Evolutionary conservation across 495 filamentous ascomycete species (phyloP), one percentile per base, ranked within the genome.

Genomic region (Xylaria cubensis): DNA sequence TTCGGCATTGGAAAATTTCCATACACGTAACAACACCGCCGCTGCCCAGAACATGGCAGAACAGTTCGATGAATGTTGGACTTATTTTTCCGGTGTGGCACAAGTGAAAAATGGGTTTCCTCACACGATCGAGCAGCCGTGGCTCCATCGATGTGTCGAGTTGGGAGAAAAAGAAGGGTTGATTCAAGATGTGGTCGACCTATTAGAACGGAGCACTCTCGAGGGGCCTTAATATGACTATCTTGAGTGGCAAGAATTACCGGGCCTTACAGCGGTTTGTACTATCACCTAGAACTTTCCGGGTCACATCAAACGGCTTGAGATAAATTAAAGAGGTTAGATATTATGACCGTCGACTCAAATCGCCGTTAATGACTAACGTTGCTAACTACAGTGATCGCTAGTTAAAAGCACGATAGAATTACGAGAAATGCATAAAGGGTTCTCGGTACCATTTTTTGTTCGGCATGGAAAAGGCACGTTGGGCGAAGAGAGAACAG

Each of bases 141-240:
- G 76, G 76, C 74, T 74, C 55, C 73, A 76, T 29, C 74, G 76
- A 24, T 76, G 71, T 8, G 70, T 78, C 21, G 76, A 78, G 65
- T 42, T 78, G 4, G 69, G 65, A 29, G 76, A 78, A 70, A 71
- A 76, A 29, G 63, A 72, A 44, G 50, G 26, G 50, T 51, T 72
- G 8, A 75, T 78, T 12, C 68, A 76, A 50, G 67, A 76, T 29
- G 73, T 73, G 17, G 69, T 78, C 46, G 66, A 74, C 42, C 26
- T 78, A 48, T 70, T 78, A 19, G 71, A 77, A 24, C 72, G 64
- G 24, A 65, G 10, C 67, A 70, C 41, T 67, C 69, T 69, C 67
- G 72, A 21, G 6, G 68, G 64, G 50, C 39, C 71, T 26, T 75
- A 44, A 74, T 21, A 67, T 46, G 46, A 26, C n/a, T 29, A 42